Evolutionary conservation across 2,329 filamentous ascomycete genomes (phyloP).

Genomic region (Curvularia sp.): DNA sequence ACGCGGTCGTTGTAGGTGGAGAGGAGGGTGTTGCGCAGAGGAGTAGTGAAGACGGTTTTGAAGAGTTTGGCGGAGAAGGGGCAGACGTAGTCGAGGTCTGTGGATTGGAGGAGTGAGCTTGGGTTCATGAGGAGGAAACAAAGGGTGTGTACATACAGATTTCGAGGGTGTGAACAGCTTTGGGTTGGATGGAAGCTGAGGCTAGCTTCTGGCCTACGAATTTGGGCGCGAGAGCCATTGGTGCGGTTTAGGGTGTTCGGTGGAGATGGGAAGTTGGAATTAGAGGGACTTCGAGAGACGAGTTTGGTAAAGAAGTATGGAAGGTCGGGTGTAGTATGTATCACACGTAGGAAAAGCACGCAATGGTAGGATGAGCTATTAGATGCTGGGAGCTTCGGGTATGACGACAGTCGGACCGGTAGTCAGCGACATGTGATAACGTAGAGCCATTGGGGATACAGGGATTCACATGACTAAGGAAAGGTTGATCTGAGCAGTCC

Average conservation of each 20-base stretch:
- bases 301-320: neutral
- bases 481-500: too few relatives aligned
- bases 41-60: conserved; percentile 70
- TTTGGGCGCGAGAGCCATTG: conserved; percentile 78
- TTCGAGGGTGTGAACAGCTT: conserved; percentile 60
- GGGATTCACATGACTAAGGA: neutral
- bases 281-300: neutral
- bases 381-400: conserved; percentile 16
- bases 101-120: neutral
- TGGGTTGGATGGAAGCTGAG: conserved; percentile 49
- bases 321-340: neutral
- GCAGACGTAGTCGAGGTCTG: conserved; percentile 88
- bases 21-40: conserved; percentile 70
- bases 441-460: neutral
- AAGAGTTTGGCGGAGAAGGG: conserved; percentile 79
- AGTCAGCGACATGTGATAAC: conserved; percentile 3
- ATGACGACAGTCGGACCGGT: conserved; percentile 34
- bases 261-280: neutral
- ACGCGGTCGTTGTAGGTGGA: conserved; percentile 68
- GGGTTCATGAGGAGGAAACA: neutral
- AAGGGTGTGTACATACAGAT: conserved; percentile 52
- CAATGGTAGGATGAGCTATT: conserved; percentile 29
- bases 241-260: neutral
- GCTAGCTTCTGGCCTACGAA: conserved; percentile 76
- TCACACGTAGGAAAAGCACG: conserved; percentile 22